Conservation (phyloP, 257 asterid species). For the Penstemon davidsonii region DNA sequence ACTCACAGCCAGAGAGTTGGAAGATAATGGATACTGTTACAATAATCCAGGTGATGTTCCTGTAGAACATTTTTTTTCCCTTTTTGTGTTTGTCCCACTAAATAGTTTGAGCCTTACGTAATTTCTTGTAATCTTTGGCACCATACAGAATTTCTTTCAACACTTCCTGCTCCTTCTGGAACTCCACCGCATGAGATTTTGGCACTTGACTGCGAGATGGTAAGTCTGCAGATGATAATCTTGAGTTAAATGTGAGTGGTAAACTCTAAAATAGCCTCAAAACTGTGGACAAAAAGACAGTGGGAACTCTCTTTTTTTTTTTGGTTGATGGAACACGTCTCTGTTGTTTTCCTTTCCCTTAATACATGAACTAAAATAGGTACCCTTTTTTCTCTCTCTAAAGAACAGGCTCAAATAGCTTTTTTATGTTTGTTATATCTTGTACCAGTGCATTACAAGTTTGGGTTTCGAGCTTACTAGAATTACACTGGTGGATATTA, state of each 20-base stretch:
- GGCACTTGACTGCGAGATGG: slow-evolving; percentile 99
- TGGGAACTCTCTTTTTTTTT: not conserved
- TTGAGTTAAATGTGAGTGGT: not conserved
- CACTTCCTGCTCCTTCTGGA: slow-evolving; percentile 78
- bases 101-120: not conserved
- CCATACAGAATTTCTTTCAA: slow-evolving; percentile 68
- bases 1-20: slow-evolving; percentile 73
- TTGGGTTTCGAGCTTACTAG: slow-evolving; percentile 94
- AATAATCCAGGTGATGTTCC: slow-evolving; percentile 61
- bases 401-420: too few species aligned
- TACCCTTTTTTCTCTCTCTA: too few species aligned
- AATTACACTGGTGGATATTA: slow-evolving; percentile 71
- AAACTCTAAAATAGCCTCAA: slow-evolving; percentile 1
- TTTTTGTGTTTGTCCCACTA: slow-evolving; percentile 1
- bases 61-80: not conserved
- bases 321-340: too few species aligned
- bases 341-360: slow-evolving; percentile 6
- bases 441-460: slow-evolving; percentile 75
- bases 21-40: slow-evolving; percentile 77
- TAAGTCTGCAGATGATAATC: slow-evolving; percentile 16
- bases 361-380: slow-evolving; percentile 1
- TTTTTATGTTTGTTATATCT: slow-evolving; percentile 19
- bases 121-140: slow-evolving; percentile 21
- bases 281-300: slow-evolving; percentile 11
- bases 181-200: slow-evolving; percentile 62